Percentiles rank a stretch among this genome's conserved stretches.
Conservation (phyloP, 169 alveolate genomes). For the Plasmodium inui region DNA sequence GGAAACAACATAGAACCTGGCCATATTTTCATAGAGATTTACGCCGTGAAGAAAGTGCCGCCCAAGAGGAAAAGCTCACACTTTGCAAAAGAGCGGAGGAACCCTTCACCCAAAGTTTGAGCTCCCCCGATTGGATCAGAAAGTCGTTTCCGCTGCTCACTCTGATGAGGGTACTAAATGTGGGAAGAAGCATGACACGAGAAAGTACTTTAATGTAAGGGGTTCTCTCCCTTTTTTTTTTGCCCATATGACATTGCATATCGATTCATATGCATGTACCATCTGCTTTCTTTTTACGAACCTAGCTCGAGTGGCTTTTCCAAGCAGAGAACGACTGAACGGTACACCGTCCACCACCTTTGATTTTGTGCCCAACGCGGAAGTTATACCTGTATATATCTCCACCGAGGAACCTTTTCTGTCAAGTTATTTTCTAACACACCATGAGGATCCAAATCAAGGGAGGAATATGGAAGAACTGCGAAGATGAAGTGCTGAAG, state of each 20-base stretch:
- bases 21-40: neutral
- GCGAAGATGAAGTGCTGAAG: slow-evolving; percentile 99
- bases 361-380: neutral
- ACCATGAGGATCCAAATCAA: slow-evolving; percentile 96
- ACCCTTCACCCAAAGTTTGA: neutral
- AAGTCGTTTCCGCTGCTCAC: neutral
- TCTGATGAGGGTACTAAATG: neutral
- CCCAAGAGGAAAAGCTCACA: neutral
- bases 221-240: neutral
- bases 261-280: neutral
- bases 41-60: neutral
- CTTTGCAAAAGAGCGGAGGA: neutral
- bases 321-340: neutral
- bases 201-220: neutral
- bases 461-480: slow-evolving; percentile 99
- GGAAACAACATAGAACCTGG: neutral
- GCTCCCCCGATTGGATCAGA: neutral
- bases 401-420: neutral
- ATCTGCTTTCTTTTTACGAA: neutral
- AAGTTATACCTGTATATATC: neutral
- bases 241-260: neutral
- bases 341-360: neutral
- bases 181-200: neutral
- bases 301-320: neutral
- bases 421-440: neutral